Conservation (phyloP, 2,329 filamentous ascomycete genomes). For the Claviceps quebecensis region DNA sequence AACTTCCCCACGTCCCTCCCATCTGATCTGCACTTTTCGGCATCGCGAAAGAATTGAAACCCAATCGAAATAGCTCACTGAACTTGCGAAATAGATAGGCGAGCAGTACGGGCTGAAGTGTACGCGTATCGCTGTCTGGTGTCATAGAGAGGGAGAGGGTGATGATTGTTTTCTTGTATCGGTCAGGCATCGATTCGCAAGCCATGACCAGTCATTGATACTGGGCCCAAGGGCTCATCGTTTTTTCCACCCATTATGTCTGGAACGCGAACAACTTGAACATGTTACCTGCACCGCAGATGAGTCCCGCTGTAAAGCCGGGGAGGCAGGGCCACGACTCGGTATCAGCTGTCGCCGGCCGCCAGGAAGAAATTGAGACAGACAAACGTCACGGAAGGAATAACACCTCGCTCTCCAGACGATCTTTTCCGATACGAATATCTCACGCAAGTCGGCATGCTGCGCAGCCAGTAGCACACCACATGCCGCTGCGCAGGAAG, state of each 20-base stretch:
- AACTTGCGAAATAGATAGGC: neutral
- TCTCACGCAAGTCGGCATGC: conserved; percentile 14
- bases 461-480: conserved; percentile 7
- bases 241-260: neutral
- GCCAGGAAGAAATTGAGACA: conserved; percentile 1
- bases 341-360: neutral
- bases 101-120: neutral
- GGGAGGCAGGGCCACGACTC: conserved; percentile 26
- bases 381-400: conserved; percentile 5
- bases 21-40: neutral
- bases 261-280: conserved; percentile 6
- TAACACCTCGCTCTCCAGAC: conserved; percentile 13
- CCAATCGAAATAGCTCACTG: neutral
- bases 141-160: conserved; percentile 12
- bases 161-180: conserved; percentile 18
- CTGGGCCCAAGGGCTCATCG: conserved; percentile 12
- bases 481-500: conserved; percentile 49
- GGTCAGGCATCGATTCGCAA: conserved; percentile 28
- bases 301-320: conserved; percentile 36
- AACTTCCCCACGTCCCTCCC: neutral
- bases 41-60: neutral
- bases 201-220: conserved; percentile 25
- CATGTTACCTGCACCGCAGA: conserved; percentile 39
- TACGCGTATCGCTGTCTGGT: neutral
- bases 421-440: conserved; percentile 20